phyloP scores from a whole-genome alignment of 805 yeast species.

The Candida maesae region DNA sequence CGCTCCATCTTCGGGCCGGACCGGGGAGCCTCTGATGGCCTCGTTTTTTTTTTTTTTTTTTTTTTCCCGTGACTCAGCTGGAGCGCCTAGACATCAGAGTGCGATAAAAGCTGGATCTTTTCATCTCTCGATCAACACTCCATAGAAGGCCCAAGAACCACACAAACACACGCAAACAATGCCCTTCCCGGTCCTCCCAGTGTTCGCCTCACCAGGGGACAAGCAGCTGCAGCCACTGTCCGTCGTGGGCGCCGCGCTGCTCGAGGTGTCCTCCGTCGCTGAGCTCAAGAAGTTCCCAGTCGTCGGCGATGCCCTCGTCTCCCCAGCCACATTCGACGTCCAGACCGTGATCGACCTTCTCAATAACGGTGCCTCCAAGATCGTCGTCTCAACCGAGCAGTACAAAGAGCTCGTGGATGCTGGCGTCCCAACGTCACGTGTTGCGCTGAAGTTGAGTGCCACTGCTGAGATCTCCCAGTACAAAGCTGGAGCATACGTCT shows the following conservation, averaged over 20 bases:
- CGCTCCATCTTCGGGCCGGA: too few species aligned
- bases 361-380: constrained; percentile 54
- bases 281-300: constrained; percentile 16
- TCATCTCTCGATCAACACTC: too few species aligned
- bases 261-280: constrained; percentile 16
- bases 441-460: constrained; percentile 12
- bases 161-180: too few species aligned
- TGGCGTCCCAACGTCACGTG: constrained; percentile 45
- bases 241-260: constrained; percentile 27
- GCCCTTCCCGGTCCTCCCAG: constrained; percentile 39
- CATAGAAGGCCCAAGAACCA: too few species aligned
- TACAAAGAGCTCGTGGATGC: constrained; percentile 34
- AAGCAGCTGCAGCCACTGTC: constrained; percentile 15
- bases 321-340: constrained; percentile 28
- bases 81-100: too few species aligned
- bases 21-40: too few species aligned
- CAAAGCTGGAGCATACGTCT: constrained; percentile 17
- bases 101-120: too few species aligned
- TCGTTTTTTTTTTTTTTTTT: too few species aligned
- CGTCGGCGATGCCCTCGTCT: constrained; percentile 26
- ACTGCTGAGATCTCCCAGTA: constrained; percentile 7
- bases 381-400: constrained; percentile 36
- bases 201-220: constrained; percentile 19
- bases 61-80: too few species aligned
- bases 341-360: constrained; percentile 49